A percentile compares a stretch with the other conserved stretches of the same genome.
Conservation (phyloP, 257 asterid genomes). For the Nicotiana benthamiana region DNA sequence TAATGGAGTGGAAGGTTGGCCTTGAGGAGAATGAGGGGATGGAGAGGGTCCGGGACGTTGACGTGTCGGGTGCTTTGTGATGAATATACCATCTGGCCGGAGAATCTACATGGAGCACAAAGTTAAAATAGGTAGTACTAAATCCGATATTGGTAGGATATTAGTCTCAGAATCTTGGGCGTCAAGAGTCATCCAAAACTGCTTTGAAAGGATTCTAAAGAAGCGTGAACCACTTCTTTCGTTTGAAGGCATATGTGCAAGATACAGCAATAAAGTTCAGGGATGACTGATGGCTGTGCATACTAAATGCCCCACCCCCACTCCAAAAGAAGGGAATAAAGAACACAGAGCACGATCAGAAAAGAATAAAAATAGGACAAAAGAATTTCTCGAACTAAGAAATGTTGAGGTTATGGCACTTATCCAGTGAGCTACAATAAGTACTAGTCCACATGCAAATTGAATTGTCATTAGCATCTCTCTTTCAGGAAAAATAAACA, state of each 20-base stretch:
- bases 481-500: not conserved
- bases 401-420: not conserved
- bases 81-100: slow-evolving; percentile 94
- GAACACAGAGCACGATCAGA: not conserved
- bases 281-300: not conserved
- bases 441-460: not conserved
- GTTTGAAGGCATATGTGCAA: not conserved
- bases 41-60: slow-evolving; percentile 46
- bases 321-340: not conserved
- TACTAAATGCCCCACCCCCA: not conserved
- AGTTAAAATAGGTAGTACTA: not conserved
- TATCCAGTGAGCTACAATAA: not conserved
- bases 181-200: not conserved
- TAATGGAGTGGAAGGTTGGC: slow-evolving; percentile 30
- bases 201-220: not conserved
- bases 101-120: slow-evolving; percentile 48
- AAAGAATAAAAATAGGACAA: not conserved
- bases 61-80: slow-evolving; percentile 84
- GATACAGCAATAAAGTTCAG: not conserved
- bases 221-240: not conserved
- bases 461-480: not conserved
- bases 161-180: not conserved
- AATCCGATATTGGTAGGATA: slow-evolving; percentile 5
- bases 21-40: slow-evolving; percentile 26
- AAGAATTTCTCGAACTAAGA: not conserved